These are phyloP conservation scores for Penicillium canariense DNA, from an alignment of 495 filamentous ascomycete genomes.

Conservation along the genomic window DNA sequence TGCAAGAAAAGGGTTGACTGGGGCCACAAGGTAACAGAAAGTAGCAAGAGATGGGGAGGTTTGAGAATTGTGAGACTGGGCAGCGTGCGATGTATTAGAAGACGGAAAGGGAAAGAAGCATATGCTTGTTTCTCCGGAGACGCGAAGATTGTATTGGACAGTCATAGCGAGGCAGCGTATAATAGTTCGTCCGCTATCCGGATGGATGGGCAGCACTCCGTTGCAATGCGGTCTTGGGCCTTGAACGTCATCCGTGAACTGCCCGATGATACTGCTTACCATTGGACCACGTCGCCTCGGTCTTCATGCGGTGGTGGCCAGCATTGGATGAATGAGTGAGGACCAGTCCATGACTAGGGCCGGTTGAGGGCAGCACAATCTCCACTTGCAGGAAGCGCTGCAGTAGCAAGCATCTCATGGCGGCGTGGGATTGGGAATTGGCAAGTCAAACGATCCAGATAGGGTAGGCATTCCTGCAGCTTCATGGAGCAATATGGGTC, in stretches of 20 bases:
- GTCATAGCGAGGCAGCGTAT: conserved; percentile 44
- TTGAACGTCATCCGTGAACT: conserved; percentile 41
- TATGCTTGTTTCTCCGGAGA: conserved; percentile 29
- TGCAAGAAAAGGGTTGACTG: conserved; percentile 23
- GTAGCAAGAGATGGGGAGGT: conserved; percentile 25
- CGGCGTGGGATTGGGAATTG: conserved; percentile 20
- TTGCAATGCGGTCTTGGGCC: conserved; percentile 30
- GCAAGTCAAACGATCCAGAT: conserved; percentile 16
- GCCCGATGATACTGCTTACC: conserved; percentile 30
- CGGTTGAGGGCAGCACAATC: conserved; percentile 28
- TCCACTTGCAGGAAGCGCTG: conserved; percentile 25
- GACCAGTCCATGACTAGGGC: conserved; percentile 33
- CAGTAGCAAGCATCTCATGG: conserved; percentile 22
- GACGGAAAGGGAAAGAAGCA: conserved; percentile 29
- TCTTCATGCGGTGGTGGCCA: conserved; percentile 22
- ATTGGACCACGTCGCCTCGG: conserved; percentile 46
- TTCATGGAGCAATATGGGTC: conserved; percentile 24
- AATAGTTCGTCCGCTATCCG: conserved; percentile 34
- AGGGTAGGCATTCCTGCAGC: conserved; percentile 25
- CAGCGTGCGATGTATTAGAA: conserved; percentile 34
- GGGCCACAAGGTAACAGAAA: conserved; percentile 18
- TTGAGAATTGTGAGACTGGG: conserved; percentile 28
- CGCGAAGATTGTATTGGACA: conserved; percentile 26
- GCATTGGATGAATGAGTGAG: conserved; percentile 22
- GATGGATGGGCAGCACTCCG: conserved; percentile 29